phyloP scores from a whole-genome alignment of 2,329 filamentous ascomycete species.

The Blastomyces percursus region DNA sequence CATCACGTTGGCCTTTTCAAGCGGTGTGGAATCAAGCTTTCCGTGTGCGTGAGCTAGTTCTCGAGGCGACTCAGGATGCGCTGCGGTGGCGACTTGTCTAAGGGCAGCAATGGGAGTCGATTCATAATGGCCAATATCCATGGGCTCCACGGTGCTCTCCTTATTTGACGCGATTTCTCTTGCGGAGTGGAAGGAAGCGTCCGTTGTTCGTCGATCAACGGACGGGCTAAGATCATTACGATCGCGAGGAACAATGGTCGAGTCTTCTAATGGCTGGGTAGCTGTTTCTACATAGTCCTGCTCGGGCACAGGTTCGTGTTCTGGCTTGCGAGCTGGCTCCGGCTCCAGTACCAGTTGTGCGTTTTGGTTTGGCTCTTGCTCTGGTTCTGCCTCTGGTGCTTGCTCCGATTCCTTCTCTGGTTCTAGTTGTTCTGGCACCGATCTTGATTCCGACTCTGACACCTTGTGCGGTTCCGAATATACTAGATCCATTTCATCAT shows the following conservation, averaged over 20 bases:
- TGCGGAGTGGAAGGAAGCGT: conserved; percentile 39
- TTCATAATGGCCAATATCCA: conserved; percentile 21
- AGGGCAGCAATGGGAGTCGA: conserved; percentile 4
- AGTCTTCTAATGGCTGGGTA: conserved; percentile 26
- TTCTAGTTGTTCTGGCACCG: background rate
- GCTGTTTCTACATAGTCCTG: conserved; percentile 20
- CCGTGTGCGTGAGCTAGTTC: background rate
- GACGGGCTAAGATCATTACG: conserved; percentile 19
- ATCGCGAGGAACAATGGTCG: conserved; percentile 13
- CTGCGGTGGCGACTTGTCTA: background rate
- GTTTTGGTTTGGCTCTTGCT: background rate
- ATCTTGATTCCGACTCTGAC: background rate
- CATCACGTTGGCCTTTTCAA: conserved; percentile 12
- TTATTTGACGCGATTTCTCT: conserved; percentile 28
- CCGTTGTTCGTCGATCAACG: conserved; percentile 30
- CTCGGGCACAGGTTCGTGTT: background rate
- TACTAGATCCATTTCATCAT: conserved; percentile 28
- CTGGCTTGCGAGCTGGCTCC: background rate
- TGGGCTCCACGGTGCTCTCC: conserved; percentile 29
- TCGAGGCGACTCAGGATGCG: background rate
- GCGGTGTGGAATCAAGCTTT: conserved; percentile 3
- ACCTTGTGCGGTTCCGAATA: conserved; percentile 7
- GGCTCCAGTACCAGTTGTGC: background rate
- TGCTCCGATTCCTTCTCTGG: background rate
- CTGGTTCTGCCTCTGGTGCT: background rate